These are phyloP conservation scores for Forsythia viridissima DNA, from an alignment of 257 asterid genomes.

Conservation along the genomic window DNA sequence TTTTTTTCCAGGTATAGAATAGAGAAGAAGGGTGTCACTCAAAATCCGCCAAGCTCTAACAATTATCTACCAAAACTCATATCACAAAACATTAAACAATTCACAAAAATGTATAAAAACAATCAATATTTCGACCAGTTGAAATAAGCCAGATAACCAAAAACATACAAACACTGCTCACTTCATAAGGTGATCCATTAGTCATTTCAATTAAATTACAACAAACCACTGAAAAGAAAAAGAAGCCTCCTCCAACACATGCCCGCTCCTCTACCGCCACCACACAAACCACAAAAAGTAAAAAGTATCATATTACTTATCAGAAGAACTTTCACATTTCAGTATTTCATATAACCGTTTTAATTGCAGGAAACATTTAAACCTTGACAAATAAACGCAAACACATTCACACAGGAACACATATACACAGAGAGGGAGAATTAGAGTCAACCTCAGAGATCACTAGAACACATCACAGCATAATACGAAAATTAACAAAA, in stretches of 20 bases:
- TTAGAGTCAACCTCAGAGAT: background rate
- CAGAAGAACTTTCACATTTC: background rate
- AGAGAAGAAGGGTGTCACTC: background rate
- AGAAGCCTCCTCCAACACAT: too few relatives aligned
- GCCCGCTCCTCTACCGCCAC: background rate
- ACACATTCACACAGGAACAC: background rate
- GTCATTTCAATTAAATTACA: background rate
- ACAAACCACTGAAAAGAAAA: background rate
- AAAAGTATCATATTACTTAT: background rate
- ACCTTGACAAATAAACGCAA: background rate
- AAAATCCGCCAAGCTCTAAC: background rate
- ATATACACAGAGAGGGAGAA: background rate
- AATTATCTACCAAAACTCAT: background rate
- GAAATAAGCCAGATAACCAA: background rate
- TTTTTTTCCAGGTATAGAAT: background rate
- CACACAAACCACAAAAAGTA: background rate
- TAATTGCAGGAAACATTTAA: background rate
- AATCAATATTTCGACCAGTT: background rate
- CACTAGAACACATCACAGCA: background rate
- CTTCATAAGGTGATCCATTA: background rate
- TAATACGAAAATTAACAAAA: background rate
- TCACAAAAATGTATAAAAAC: constrained; percentile 5
- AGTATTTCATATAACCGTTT: background rate
- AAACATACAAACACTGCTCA: background rate
- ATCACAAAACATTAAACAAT: constrained; percentile 4